These are phyloP conservation scores for Ottelia alismoides DNA, from an alignment of 106 monocot species.

Conservation along the genomic window DNA sequence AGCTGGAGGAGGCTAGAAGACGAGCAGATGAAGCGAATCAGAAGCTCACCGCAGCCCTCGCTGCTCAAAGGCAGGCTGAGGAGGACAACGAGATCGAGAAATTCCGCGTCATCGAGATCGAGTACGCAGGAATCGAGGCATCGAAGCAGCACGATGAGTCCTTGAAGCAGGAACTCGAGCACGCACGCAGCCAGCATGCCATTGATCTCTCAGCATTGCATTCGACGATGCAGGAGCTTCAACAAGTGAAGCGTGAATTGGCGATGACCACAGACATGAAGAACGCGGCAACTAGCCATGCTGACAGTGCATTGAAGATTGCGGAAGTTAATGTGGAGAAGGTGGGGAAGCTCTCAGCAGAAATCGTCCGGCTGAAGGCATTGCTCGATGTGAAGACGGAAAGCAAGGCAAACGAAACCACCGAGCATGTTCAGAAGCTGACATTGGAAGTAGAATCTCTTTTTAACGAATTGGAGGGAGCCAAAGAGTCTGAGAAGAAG, in stretches of 20 bases:
- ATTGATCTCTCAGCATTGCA: slow-evolving; percentile 29
- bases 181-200: slow-evolving; percentile 27
- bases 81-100: slow-evolving; percentile 40
- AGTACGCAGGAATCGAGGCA: slow-evolving; percentile 39
- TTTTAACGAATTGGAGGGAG: slow-evolving; percentile 35
- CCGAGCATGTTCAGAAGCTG: slow-evolving; percentile 33
- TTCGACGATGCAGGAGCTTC: slow-evolving; percentile 36
- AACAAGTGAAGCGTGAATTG: slow-evolving; percentile 49
- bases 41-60: slow-evolving; percentile 35
- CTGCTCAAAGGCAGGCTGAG: slow-evolving; percentile 52
- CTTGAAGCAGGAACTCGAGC: slow-evolving; percentile 47
- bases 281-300: slow-evolving; percentile 44
- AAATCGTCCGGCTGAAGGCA: slow-evolving; percentile 34
- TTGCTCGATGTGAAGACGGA: slow-evolving; percentile 45
- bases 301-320: slow-evolving; percentile 37
- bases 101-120: slow-evolving; percentile 61
- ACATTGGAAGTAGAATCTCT: slow-evolving; percentile 22
- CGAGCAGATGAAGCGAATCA: slow-evolving; percentile 28
- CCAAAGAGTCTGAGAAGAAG: slow-evolving; percentile 23
- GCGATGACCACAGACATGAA: slow-evolving; percentile 45
- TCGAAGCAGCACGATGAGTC: slow-evolving; percentile 40
- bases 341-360: slow-evolving; percentile 31
- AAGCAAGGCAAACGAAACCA: slow-evolving; percentile 17
- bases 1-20: slow-evolving; percentile 47
- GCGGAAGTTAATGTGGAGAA: slow-evolving; percentile 63